Conservation (phyloP, 805 yeast species). For the Phaffomyces thermotolerans region DNA sequence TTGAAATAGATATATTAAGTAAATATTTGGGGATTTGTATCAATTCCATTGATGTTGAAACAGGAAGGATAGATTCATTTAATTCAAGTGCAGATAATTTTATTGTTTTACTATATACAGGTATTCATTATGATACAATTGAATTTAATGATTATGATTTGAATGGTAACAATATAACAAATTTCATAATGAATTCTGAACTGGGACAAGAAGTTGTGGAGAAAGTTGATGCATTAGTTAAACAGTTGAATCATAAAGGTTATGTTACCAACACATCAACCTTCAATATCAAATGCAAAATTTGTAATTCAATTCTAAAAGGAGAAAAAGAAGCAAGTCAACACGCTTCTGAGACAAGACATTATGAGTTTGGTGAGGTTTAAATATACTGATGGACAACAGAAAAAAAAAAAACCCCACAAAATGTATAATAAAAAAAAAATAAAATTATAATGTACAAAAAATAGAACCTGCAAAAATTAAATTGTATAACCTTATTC, state of each 20-base stretch:
- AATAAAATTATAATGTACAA: background rate
- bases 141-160: slow-evolving; percentile 30
- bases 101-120: slow-evolving; percentile 54
- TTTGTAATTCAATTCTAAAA: slow-evolving; percentile 41
- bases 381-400: slow-evolving; percentile 22
- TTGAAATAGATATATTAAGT: slow-evolving; percentile 60
- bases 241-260: slow-evolving; percentile 40
- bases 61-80: slow-evolving; percentile 49
- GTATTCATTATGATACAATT: slow-evolving; percentile 67
- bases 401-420: too few relatives aligned
- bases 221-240: slow-evolving; percentile 34
- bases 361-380: slow-evolving; percentile 49
- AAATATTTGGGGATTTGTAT: slow-evolving; percentile 44
- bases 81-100: slow-evolving; percentile 31
- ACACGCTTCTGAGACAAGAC: slow-evolving; percentile 60
- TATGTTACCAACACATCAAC: slow-evolving; percentile 60
- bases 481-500: too few relatives aligned
- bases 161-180: slow-evolving; percentile 30
- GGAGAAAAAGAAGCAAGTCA: slow-evolving; percentile 61
- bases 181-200: slow-evolving; percentile 30
- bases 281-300: slow-evolving; percentile 50
- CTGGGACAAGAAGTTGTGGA: slow-evolving; percentile 29
- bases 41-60: slow-evolving; percentile 58
- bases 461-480: background rate
- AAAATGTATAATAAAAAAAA: background rate